Evolutionary conservation across 1,284 basidiomycete species (phyloP), one percentile per base, ranked within the genome.

Genomic region (Lentinula novae-zelandiae): DNA sequence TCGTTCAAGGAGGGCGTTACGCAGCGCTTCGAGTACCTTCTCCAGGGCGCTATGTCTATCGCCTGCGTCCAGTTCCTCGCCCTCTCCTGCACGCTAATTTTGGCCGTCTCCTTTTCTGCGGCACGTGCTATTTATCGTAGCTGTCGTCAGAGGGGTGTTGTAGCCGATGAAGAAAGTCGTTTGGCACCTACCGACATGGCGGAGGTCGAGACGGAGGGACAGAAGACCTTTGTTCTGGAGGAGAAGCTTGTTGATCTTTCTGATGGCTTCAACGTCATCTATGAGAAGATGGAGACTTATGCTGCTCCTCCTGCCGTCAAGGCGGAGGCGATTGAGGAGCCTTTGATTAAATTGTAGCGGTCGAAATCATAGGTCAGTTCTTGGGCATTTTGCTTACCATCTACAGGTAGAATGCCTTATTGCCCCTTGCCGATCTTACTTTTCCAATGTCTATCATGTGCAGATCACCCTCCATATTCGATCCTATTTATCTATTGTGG

Each of bases 211-310:
- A 6, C 12, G 17, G 31, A 42, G 36, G 38, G 12, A 27, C 53
- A 49, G 36, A 38, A 17, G 17, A 48, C 17, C 5, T 50, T 39
- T 22, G 54, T 46, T 7, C 9, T 56, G 40, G 58, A 60, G 5
- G 58, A 53, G 51, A 60, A 60, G 27, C 52, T 60, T 20, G 44
- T 60, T 36, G 58, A 60, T 10, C 3, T 60, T 38, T 52, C 51
- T 1, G 58, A 60, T 34, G 40, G 39, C 8, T 34, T 60, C 15
- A 33, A 22, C 34, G 42, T 7, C n/a, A 17, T 56, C 12, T 56
- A 56, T 31, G 54, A 56, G 31, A 56, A 56, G 42, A 46, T 56
- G 54, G 54, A 56, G 8, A 12, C 54, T 2, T 56, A 56, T 34
- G 54, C 31, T 46, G 39, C 27, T 7, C 31, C 53, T 22, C 9